Percentiles rank a stretch among this genome's conserved stretches.
Conservation (phyloP, 345 rosid genomes). For the rapeseed (Brassica napus) region DNA sequence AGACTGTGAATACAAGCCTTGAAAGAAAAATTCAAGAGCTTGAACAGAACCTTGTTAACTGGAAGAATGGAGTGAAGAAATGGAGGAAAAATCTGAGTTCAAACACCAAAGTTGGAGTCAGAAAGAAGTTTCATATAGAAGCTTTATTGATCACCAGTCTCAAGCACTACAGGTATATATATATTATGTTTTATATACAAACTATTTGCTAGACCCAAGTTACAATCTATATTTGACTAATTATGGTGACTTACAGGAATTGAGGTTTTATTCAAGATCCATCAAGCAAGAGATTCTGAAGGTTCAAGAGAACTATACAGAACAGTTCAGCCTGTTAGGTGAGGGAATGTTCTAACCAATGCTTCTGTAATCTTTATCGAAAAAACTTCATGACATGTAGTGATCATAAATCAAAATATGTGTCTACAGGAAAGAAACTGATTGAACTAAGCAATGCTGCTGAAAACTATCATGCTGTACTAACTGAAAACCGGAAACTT, state of each 20-base stretch:
- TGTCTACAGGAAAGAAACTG: neutral
- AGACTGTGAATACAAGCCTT: conserved; percentile 45
- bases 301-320: conserved; percentile 49
- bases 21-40: conserved; percentile 56
- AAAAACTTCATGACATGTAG: neutral
- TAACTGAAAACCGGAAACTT: neutral
- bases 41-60: conserved; percentile 44
- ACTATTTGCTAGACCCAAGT: too few species aligned
- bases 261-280: conserved; percentile 55
- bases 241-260: conserved; percentile 50
- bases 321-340: neutral
- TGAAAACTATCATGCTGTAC: neutral
- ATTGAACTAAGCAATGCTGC: neutral
- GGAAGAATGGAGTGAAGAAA: conserved; percentile 50
- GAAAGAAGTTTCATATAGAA: conserved; percentile 51
- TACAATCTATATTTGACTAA: conserved; percentile 8
- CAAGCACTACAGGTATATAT: conserved; percentile 61
- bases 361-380: neutral
- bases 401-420: neutral
- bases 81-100: conserved; percentile 50
- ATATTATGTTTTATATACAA: too few species aligned
- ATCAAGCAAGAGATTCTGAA: conserved; percentile 65
- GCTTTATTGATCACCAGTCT: conserved; percentile 49
- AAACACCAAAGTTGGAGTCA: conserved; percentile 50
- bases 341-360: neutral